phyloP scores from a whole-genome alignment of 2,329 filamentous ascomycete species.

The Didymella lethalis region DNA sequence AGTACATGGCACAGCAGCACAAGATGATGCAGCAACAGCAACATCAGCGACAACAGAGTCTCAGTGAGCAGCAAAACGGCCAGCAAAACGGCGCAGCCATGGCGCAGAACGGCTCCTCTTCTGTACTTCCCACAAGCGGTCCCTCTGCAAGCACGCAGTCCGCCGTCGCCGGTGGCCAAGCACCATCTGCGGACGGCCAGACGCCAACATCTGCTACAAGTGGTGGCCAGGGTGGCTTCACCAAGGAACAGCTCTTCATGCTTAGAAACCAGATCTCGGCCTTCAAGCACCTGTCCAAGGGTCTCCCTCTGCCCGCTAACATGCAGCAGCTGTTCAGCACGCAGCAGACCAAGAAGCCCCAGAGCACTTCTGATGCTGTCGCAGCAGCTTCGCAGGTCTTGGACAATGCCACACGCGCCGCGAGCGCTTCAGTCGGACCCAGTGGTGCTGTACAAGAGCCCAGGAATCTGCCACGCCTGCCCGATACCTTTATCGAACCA shows the following conservation, averaged over 20 bases:
- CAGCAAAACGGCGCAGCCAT: conserved; percentile 59
- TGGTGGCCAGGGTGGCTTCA: conserved; percentile 34
- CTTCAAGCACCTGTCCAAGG: conserved; percentile 89
- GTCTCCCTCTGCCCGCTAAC: conserved; percentile 77
- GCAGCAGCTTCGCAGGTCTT: conserved; percentile 59
- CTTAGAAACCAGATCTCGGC: conserved; percentile 87
- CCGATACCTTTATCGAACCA: conserved; percentile 62
- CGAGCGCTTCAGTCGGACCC: conserved; percentile 51
- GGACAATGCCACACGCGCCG: conserved; percentile 57
- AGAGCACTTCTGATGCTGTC: conserved; percentile 51
- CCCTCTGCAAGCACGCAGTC: conserved; percentile 36
- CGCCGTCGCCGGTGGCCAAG: conserved; percentile 37
- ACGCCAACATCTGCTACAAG: conserved; percentile 43
- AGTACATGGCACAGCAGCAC: conserved; percentile 50
- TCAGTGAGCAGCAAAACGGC: conserved; percentile 55
- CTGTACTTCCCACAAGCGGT: conserved; percentile 32
- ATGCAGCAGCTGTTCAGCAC: conserved; percentile 86
- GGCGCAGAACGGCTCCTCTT: conserved; percentile 52
- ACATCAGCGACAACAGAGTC: conserved; percentile 62
- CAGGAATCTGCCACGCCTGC: conserved; percentile 49
- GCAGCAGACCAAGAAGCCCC: conserved; percentile 68
- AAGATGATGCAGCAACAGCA: conserved; percentile 60
- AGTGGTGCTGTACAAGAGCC: conserved; percentile 48
- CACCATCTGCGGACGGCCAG: conserved; percentile 51
- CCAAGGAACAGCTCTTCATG: conserved; percentile 76